Percentiles rank a stretch among this genome's conserved stretches.
phyloP scores from a whole-genome alignment of 352 stramenopile species.

The Phytopythium vexans region DNA sequence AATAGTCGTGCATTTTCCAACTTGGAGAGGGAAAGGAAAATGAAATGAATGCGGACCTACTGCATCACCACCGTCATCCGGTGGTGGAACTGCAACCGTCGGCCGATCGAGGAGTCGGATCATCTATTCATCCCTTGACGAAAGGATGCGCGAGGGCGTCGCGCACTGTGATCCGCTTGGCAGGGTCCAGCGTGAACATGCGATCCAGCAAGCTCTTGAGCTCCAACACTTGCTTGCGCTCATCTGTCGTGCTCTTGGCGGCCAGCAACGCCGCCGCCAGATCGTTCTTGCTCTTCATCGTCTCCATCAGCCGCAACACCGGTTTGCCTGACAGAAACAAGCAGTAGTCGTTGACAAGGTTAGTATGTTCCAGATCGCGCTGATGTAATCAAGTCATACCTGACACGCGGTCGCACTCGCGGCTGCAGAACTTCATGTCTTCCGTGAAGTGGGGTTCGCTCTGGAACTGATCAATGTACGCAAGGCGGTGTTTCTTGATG shows the following conservation, averaged over 20 bases:
- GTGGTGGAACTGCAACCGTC: too few species aligned
- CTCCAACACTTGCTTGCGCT: slow-evolving; percentile 62
- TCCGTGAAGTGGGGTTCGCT: slow-evolving; percentile 88
- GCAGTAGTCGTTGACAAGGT: neutral
- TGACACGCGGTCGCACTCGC: slow-evolving; percentile 76
- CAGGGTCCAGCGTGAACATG: slow-evolving; percentile 80
- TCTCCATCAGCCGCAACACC: slow-evolving; percentile 69
- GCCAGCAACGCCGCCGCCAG: slow-evolving; percentile 47
- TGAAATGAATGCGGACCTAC: too few species aligned
- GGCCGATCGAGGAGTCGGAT: too few species aligned
- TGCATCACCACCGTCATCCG: too few species aligned
- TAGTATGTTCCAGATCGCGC: neutral
- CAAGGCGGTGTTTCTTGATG: slow-evolving; percentile 76
- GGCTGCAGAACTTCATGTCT: slow-evolving; percentile 83
- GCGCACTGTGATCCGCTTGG: slow-evolving; percentile 68
- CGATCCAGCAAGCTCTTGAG: slow-evolving; percentile 75
- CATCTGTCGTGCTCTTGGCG: slow-evolving; percentile 62
- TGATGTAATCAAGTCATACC: slow-evolving; percentile 27
- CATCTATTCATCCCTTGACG: slow-evolving; percentile 32
- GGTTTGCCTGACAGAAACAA: slow-evolving; percentile 41
- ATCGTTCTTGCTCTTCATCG: slow-evolving; percentile 60
- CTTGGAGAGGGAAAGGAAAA: too few species aligned
- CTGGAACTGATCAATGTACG: slow-evolving; percentile 77
- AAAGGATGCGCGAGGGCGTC: slow-evolving; percentile 85
- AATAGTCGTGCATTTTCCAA: too few species aligned